phyloP scores from a whole-genome alignment of 345 rosid genomes.

The Eucalyptus regnans region DNA sequence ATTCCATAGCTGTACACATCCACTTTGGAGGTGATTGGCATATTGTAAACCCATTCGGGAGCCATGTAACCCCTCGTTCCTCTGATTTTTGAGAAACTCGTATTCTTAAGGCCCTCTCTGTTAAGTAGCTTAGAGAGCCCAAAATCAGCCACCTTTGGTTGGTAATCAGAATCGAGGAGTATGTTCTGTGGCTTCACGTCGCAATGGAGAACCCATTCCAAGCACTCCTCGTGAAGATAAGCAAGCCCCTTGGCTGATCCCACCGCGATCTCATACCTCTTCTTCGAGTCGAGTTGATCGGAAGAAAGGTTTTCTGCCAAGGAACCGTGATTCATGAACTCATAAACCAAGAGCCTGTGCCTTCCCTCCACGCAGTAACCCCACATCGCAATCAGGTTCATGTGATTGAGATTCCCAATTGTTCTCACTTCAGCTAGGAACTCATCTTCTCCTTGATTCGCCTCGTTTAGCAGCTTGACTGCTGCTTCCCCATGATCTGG shows the following conservation, averaged over 20 bases:
- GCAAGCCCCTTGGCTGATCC: neutral
- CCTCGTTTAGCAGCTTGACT: too few species aligned
- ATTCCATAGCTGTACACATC: constrained; percentile 22
- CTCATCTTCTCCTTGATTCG: too few species aligned
- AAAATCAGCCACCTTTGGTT: neutral
- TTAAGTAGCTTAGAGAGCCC: neutral
- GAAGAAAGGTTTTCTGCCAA: neutral
- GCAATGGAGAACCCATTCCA: neutral
- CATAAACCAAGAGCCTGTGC: neutral
- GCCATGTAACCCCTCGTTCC: neutral
- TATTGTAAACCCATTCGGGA: neutral
- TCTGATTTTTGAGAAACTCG: neutral
- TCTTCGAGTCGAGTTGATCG: neutral
- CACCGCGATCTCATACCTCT: neutral
- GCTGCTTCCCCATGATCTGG: too few species aligned
- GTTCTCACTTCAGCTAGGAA: too few species aligned
- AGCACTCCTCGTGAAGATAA: neutral
- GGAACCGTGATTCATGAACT: neutral
- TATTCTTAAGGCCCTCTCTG: neutral
- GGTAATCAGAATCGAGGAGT: neutral
- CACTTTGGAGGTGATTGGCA: neutral
- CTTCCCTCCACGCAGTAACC: neutral
- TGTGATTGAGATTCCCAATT: too few species aligned
- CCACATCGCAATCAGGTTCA: neutral
- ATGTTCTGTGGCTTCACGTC: neutral